Conservation (phyloP, 2,329 filamentous ascomycete species). For the Sporothrix protearum region DNA sequence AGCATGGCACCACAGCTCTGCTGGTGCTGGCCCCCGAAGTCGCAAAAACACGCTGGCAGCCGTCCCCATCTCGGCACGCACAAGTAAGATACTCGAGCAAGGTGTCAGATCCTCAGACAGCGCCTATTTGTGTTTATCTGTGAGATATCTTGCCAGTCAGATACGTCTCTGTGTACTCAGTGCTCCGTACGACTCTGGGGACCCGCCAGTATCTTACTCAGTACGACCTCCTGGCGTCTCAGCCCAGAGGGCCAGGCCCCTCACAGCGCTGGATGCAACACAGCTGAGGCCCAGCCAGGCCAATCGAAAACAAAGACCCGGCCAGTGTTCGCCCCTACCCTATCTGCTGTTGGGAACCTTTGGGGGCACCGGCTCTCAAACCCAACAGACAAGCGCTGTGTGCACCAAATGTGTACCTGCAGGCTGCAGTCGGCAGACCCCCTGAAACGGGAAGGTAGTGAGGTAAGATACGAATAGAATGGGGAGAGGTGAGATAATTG, state of each 20-base stretch:
- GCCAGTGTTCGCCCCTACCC: neutral
- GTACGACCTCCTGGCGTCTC: slow-evolving; percentile 15
- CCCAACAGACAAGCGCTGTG: neutral
- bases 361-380: neutral
- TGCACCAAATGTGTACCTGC: neutral
- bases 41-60: neutral
- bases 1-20: neutral
- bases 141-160: neutral
- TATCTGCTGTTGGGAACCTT: neutral
- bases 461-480: neutral
- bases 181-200: neutral
- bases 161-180: neutral
- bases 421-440: neutral
- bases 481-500: neutral
- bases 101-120: neutral
- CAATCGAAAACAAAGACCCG: slow-evolving; percentile 2
- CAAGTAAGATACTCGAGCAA: neutral
- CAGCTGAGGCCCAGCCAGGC: neutral
- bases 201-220: too few relatives aligned
- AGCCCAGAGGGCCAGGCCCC: neutral
- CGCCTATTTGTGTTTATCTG: neutral
- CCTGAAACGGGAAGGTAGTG: neutral
- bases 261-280: slow-evolving; percentile 4
- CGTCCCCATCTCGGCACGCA: neutral
- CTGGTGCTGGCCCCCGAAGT: neutral